Evolutionary conservation across 305 asterid genomes (phyloP).

Genomic region (Petunia hybrid): DNA sequence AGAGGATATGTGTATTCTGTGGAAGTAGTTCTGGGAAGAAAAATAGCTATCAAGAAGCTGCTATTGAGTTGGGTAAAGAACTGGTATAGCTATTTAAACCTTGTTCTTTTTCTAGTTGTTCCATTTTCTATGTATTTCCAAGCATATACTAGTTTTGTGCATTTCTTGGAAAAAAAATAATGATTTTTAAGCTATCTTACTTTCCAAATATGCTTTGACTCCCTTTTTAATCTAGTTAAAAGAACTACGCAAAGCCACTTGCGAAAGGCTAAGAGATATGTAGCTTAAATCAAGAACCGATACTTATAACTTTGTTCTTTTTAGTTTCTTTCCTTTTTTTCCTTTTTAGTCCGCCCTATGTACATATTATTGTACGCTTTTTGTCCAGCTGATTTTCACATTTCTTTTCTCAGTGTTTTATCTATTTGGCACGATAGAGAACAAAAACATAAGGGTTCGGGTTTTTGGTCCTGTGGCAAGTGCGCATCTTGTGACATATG

Average conservation of each 20-base stretch:
- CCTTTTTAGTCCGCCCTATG: neutral
- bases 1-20: conserved; percentile 81
- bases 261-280: neutral
- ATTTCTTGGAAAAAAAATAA: neutral
- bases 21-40: conserved; percentile 89
- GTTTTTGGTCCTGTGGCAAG: too few species aligned
- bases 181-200: neutral
- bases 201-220: neutral
- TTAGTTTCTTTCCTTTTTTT: neutral
- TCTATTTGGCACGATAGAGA: too few species aligned
- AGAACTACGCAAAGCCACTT: neutral
- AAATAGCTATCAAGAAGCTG: conserved; percentile 79
- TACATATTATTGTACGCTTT: neutral
- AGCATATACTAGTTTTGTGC: neutral
- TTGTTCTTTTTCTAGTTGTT: too few species aligned
- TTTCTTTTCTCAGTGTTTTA: neutral
- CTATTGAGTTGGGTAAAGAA: conserved; percentile 72
- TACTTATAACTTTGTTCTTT: neutral
- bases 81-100: conserved; percentile 50
- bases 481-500: too few species aligned
- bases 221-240: neutral
- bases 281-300: neutral
- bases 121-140: neutral
- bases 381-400: neutral
- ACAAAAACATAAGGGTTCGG: too few species aligned